Base-by-base conservation (phyloP, 1,139 yeast species). In the Saccharomyces uvarum region DNA sequence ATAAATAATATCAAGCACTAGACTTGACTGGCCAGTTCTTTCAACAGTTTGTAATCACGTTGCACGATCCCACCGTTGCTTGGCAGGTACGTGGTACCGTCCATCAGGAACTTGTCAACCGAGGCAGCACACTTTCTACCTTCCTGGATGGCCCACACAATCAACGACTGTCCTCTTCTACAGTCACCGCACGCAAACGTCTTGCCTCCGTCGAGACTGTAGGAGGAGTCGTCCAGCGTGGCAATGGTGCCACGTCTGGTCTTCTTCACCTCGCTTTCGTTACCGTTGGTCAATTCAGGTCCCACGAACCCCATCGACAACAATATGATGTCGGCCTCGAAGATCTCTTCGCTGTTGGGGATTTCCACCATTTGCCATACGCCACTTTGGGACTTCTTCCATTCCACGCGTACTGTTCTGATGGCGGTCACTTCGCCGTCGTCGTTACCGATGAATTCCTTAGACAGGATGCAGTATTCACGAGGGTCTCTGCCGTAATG, bases 351-450 rank as follows among this genome's bases (percentile, higher is more conserved):
- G 60, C 93, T 84, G 54, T 93, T 95, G 59, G 98, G 97, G 62
- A 90, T 84, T 75, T 93, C 98, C 61, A 93, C 88, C 99, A 93
- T 93, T 74, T 91, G 97, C 98, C 99, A 93, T 38, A 96, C 97
- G 21, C 98, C 98, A 56, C 86, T 79, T 68, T 88, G 97, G 24
- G 96, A 85, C 71, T 91, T 84, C 78, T 88, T 90, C 99, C 99
- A 93, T 74, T 93, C 98, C 59, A 93, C 98, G 70, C 98, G 83
- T 49, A 91, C 96, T 6, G 99, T 91, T 73, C 88, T 88, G 71
- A 91, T 89, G 55, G 96, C 91, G 74, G 82, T 88, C 57, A 93
- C 98, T 64, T 91, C 88, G 56, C 97, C 97, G 54, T 88, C 88
- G 28, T 86, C 97, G 69, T 91, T 96, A 61, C 91, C 97, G 63